Percentiles rank a stretch among this genome's conserved stretches.
Conservation (phyloP, 2,329 filamentous ascomycete species). For the Colletotrichum sp. region DNA sequence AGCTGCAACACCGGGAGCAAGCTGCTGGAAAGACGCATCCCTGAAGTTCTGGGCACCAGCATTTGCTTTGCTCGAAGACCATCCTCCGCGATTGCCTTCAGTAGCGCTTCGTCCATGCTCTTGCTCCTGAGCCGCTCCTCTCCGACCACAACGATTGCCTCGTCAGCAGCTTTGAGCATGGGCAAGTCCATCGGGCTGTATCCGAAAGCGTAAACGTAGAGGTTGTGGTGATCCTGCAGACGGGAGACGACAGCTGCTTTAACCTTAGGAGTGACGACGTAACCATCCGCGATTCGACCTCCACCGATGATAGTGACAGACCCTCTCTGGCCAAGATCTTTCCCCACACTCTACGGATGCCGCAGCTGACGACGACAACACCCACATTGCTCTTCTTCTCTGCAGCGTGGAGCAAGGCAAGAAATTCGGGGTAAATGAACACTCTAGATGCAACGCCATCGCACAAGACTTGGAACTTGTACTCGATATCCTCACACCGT, state of each 20-base stretch:
- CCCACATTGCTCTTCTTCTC: background rate
- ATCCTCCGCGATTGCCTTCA: constrained; percentile 35
- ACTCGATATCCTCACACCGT: background rate
- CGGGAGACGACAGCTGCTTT: background rate
- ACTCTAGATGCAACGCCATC: background rate
- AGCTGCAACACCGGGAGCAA: constrained; percentile 45
- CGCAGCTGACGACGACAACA: background rate
- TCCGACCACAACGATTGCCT: background rate
- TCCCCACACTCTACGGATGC: background rate
- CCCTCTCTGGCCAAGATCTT: background rate
- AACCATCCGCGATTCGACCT: background rate
- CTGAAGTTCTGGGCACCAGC: constrained; percentile 43
- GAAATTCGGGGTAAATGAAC: background rate
- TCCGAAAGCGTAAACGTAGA: background rate
- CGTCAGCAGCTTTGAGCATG: background rate
- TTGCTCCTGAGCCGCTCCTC: background rate
- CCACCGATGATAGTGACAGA: background rate
- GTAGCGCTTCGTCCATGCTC: background rate
- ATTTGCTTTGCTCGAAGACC: constrained; percentile 50
- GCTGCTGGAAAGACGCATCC: constrained; percentile 45
- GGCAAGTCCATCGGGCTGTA: background rate
- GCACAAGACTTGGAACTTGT: background rate
- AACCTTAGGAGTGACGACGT: background rate
- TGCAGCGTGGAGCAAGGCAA: background rate
- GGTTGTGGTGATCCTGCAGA: background rate